These are phyloP conservation scores for Solanum hybrid DNA, from an alignment of 305 asterid genomes.

Conservation along the genomic window DNA sequence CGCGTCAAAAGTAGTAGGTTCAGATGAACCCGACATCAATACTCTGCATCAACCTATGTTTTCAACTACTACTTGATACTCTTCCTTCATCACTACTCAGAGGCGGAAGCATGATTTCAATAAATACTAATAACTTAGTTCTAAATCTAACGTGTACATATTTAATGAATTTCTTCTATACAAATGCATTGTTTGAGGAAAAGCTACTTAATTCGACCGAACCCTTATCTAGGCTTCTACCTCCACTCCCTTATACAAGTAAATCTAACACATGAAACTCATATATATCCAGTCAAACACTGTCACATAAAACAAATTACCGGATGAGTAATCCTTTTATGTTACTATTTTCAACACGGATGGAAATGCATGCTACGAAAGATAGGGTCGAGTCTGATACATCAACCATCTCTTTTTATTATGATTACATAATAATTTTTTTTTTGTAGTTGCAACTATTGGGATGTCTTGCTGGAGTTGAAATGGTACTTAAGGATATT, in stretches of 20 bases:
- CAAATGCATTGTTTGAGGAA: not conserved
- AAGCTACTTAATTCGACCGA: not conserved
- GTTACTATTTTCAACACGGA: not conserved
- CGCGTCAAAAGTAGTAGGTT: not conserved
- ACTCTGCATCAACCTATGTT: not conserved
- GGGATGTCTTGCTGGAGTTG: slow-evolving; percentile 98
- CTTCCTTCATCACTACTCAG: not conserved
- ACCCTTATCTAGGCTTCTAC: not conserved
- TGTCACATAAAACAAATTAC: not conserved
- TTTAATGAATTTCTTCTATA: not conserved
- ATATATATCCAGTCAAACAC: not conserved
- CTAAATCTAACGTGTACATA: not conserved
- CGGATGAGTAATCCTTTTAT: not conserved
- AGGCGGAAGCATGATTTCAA: not conserved
- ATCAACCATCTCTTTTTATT: not conserved
- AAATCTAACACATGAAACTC: not conserved
- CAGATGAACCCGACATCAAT: not conserved
- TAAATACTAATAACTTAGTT: not conserved
- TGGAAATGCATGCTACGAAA: not conserved
- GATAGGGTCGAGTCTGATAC: not conserved
- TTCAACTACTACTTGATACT: not conserved
- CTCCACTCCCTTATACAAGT: not conserved
- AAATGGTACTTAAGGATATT: slow-evolving; percentile 89
- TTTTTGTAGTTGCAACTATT: slow-evolving; percentile 73
- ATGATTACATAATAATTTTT: not conserved